phyloP scores from a whole-genome alignment of 257 asterid genomes.

The Jaltomata sinuosa region DNA sequence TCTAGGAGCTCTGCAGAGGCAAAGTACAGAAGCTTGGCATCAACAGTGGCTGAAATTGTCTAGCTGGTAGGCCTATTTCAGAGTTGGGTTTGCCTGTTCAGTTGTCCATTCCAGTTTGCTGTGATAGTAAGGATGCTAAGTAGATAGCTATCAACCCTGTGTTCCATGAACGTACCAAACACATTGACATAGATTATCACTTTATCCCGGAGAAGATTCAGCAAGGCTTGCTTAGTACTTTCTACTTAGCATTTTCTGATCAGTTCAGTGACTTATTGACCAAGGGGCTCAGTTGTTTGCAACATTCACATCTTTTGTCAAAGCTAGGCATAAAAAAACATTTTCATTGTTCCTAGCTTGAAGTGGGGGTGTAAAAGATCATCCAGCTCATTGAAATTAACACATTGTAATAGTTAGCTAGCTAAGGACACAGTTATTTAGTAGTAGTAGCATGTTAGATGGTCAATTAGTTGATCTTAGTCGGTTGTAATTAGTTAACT shows the following conservation, averaged over 20 bases:
- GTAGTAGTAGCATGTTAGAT: neutral
- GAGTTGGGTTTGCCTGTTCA: neutral
- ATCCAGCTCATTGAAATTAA: neutral
- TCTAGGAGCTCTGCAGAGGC: neutral
- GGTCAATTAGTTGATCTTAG: neutral
- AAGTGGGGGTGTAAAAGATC: neutral
- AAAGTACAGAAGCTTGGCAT: neutral
- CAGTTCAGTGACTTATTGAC: neutral
- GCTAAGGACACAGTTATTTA: neutral
- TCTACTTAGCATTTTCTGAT: neutral
- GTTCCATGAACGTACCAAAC: neutral
- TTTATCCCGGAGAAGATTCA: neutral
- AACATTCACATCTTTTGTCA: neutral
- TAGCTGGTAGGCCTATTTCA: neutral
- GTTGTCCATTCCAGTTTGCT: neutral
- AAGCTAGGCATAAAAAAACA: neutral
- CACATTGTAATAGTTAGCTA: neutral
- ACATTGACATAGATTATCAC: neutral
- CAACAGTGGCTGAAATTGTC: neutral
- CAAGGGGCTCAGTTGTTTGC: neutral
- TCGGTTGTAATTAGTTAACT: neutral
- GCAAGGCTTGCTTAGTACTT: neutral
- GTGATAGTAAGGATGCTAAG: neutral
- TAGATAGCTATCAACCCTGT: neutral
- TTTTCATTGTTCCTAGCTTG: neutral